Evolutionary conservation across 345 rosid genomes (phyloP).

Genomic region (Pugionium dolabratum): DNA sequence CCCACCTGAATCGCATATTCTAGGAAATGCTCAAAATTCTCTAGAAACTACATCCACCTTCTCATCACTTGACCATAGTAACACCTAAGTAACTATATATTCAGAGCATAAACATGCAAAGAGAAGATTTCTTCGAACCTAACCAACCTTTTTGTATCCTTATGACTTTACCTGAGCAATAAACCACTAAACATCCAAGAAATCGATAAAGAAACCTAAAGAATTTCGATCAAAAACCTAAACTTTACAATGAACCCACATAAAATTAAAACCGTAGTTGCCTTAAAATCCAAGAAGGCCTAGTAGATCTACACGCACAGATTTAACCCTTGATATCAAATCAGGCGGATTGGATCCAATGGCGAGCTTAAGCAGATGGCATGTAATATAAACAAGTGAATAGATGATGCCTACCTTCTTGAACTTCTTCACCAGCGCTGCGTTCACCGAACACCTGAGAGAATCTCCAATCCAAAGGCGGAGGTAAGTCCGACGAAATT

Average conservation of each 20-base stretch:
- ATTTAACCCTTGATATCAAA: conserved; percentile 31
- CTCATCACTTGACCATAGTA: not conserved
- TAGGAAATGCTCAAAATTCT: not conserved
- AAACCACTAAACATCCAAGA: not conserved
- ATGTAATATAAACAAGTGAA: not conserved
- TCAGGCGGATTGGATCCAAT: conserved; percentile 22
- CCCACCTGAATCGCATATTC: not conserved
- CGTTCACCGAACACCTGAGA: conserved; percentile 99
- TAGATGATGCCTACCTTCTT: conserved; percentile 60
- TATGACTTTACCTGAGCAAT: conserved; percentile 2
- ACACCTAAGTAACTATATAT: not conserved
- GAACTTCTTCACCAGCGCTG: conserved; percentile 92
- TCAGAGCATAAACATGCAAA: conserved; percentile 14
- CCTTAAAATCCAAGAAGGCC: not conserved
- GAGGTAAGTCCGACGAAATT: conserved; percentile 37
- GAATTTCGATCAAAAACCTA: conserved; percentile 2
- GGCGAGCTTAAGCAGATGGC: conserved; percentile 12
- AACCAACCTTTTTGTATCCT: not conserved
- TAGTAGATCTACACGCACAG: conserved; percentile 22
- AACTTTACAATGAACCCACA: conserved; percentile 8
- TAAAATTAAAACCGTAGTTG: not conserved
- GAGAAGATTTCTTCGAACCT: not conserved
- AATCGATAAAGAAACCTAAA: not conserved
- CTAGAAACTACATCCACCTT: not conserved
- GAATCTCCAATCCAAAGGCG: conserved; percentile 90